phyloP scores from a whole-genome alignment of 2,329 filamentous ascomycete genomes.

The Penicillium digitatum region DNA sequence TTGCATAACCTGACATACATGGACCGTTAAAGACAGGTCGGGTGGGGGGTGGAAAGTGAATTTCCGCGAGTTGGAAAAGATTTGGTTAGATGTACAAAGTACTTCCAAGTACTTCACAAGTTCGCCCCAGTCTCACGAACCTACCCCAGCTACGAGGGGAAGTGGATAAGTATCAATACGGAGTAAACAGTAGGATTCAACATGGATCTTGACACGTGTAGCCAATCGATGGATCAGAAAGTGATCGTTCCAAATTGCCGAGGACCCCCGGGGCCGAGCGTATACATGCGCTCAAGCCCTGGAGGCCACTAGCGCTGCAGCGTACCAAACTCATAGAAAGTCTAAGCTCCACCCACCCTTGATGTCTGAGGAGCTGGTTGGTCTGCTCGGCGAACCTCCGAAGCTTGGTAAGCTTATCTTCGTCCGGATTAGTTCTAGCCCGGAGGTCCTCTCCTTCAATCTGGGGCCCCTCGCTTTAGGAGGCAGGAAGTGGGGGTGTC shows the following conservation, averaged over 20 bases:
- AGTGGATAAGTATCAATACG: neutral
- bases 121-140: neutral
- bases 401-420: constrained; percentile 6
- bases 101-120: no score
- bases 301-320: neutral
- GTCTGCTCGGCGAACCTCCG: neutral
- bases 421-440: neutral
- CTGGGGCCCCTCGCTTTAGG: constrained; percentile 1
- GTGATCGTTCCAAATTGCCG: neutral
- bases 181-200: neutral
- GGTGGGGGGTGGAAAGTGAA: neutral
- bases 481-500: neutral
- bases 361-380: neutral
- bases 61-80: neutral
- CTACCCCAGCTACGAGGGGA: neutral
- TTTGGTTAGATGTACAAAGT: no score
- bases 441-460: neutral
- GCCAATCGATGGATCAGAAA: neutral
- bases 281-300: neutral
- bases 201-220: neutral
- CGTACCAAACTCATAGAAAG: neutral
- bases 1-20: neutral
- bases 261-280: no score
- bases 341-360: neutral
- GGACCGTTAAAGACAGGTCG: neutral